Evolutionary conservation across 176 grass and related monocot species (phyloP).

Genomic region (Thinopyrum elongatum): DNA sequence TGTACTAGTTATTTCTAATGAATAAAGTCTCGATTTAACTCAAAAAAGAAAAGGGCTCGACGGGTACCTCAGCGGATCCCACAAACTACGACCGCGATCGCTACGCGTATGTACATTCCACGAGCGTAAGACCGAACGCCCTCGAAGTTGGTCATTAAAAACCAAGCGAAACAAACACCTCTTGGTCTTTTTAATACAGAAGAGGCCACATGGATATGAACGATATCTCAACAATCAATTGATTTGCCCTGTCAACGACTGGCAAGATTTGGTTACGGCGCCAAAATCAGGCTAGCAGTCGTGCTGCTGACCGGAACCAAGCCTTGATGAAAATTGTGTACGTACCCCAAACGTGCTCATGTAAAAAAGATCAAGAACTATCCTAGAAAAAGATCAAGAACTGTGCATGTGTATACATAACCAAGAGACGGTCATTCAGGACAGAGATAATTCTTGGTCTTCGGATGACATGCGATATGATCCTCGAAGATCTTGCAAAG

Average conservation of each 20-base stretch:
- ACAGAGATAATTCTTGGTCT: neutral
- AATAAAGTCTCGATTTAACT: too few relatives aligned
- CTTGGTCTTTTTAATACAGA: neutral
- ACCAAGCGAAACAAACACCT: neutral
- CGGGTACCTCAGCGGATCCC: slow-evolving; percentile 34
- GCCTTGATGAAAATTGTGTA: neutral
- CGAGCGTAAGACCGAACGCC: neutral
- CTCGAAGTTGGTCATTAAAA: neutral
- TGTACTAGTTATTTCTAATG: too few relatives aligned
- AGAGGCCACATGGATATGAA: neutral
- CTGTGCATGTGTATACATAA: neutral
- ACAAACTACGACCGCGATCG: neutral
- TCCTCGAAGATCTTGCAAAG: slow-evolving; percentile 33
- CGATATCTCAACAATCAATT: neutral
- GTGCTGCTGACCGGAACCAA: neutral
- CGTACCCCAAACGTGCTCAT: too few relatives aligned
- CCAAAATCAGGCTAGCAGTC: neutral
- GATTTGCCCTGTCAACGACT: neutral
- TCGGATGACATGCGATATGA: slow-evolving; percentile 25
- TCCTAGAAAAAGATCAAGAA: neutral
- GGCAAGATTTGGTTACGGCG: neutral
- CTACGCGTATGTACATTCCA: neutral
- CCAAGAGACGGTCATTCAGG: neutral
- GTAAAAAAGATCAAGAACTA: neutral
- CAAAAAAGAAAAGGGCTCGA: too few relatives aligned